These are phyloP conservation scores for Trichoderma sp. DNA, from an alignment of 2,329 filamentous ascomycete genomes.

Conservation along the genomic window DNA sequence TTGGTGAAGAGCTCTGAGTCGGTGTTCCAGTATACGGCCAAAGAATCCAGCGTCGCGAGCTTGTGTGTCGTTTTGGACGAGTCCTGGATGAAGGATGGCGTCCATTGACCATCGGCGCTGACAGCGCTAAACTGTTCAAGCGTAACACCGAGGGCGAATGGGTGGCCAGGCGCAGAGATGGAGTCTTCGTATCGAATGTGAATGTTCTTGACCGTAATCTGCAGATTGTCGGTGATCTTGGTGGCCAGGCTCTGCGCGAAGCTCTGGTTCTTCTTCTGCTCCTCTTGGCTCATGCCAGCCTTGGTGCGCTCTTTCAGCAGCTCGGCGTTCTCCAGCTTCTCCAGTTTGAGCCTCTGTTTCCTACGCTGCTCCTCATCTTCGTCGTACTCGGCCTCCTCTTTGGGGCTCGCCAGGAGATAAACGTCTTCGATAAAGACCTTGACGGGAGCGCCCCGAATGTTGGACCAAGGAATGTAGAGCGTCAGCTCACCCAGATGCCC, in stretches of 20 bases:
- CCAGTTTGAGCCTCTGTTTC: conserved; percentile 93
- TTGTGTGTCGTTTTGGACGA: conserved; percentile 86
- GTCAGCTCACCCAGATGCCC: conserved; percentile 92
- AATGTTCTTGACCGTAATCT: conserved; percentile 97
- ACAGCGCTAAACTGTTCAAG: conserved; percentile 96
- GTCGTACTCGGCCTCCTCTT: conserved; percentile 92
- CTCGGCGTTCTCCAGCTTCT: conserved; percentile 96
- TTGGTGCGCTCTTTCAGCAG: conserved; percentile 87
- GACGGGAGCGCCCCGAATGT: conserved; percentile 90
- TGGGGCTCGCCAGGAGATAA: conserved; percentile 90
- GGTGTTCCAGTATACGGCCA: conserved; percentile 98
- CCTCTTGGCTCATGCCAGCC: conserved; percentile 92
- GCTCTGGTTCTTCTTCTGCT: conserved; percentile 96
- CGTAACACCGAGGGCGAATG: conserved; percentile 89
- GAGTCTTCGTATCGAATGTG: conserved; percentile 98
- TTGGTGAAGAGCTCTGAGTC: conserved; percentile 83
- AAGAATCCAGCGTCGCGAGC: conserved; percentile 82
- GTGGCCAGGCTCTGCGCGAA: conserved; percentile 94
- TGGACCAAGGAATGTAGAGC: conserved; percentile 95
- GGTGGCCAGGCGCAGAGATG: conserved; percentile 90
- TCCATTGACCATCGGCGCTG: conserved; percentile 94
- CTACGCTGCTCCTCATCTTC: conserved; percentile 88
- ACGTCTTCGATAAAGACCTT: conserved; percentile 97
- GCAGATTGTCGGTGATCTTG: conserved; percentile 97
- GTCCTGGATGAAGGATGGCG: conserved; percentile 92